Percentiles rank a stretch among this genome's conserved stretches.
Conservation (phyloP, 176 grass and related monocot species). For the Zea luxurians region DNA sequence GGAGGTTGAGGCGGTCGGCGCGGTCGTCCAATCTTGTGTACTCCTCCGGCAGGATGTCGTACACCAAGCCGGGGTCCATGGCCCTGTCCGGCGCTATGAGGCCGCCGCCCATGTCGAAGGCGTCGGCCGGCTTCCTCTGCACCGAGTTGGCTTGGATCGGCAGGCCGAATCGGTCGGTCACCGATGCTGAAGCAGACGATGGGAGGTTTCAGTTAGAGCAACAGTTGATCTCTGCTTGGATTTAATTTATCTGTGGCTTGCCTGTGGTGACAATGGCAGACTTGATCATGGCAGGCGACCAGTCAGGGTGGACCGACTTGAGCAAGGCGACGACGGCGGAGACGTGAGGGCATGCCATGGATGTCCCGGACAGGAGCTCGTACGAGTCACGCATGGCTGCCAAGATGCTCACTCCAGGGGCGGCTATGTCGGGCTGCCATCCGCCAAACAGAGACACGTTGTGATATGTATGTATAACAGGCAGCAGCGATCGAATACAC, state of each 20-base stretch:
- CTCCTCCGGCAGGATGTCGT: background rate
- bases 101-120: slow-evolving; percentile 29
- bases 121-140: slow-evolving; percentile 21
- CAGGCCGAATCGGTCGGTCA: slow-evolving; percentile 9
- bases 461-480: too few species aligned
- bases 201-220: background rate
- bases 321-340: slow-evolving; percentile 31
- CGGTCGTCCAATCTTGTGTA: too few species aligned
- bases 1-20: background rate
- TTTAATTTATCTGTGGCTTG: background rate
- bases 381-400: background rate
- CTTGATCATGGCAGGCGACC: slow-evolving; percentile 11
- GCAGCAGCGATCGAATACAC: background rate
- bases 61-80: slow-evolving; percentile 12
- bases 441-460: background rate
- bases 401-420: slow-evolving; percentile 40
- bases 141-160: slow-evolving; percentile 31
- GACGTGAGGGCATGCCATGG: slow-evolving; percentile 51
- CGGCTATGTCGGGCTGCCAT: slow-evolving; percentile 49
- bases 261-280: slow-evolving; percentile 43
- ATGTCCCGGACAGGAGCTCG: slow-evolving; percentile 26
- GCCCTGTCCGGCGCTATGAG: slow-evolving; percentile 6
- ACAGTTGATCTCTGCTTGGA: too few species aligned
- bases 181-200: slow-evolving; percentile 1
- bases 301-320: slow-evolving; percentile 40